phyloP scores from a whole-genome alignment of 768 basidiomycete genomes.

The Pleurotus pulmonarius region DNA sequence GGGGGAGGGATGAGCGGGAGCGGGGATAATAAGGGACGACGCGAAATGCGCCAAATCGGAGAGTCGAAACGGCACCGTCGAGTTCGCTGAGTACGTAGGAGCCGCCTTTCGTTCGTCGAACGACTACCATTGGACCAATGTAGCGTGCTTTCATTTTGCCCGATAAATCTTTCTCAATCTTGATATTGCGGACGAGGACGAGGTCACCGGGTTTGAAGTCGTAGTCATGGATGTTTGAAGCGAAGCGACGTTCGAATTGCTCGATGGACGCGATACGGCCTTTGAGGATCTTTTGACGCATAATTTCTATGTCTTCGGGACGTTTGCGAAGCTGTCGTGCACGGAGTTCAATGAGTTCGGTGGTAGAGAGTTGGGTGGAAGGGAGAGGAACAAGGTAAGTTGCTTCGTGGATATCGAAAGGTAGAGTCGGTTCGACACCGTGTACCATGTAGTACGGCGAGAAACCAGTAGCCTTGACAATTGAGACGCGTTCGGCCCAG shows the following conservation, averaged over 20 bases:
- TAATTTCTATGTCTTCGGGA: slow-evolving; percentile 9
- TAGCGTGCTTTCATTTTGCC: slow-evolving; percentile 20
- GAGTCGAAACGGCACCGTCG: slow-evolving; percentile 6
- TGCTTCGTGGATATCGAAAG: slow-evolving; percentile 22
- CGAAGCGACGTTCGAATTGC: slow-evolving; percentile 11
- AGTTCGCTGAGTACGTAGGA: slow-evolving; percentile 13
- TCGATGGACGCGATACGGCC: slow-evolving; percentile 6
- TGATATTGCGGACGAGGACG: slow-evolving; percentile 23
- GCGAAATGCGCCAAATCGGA: slow-evolving; percentile 9
- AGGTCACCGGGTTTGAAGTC: slow-evolving; percentile 22
- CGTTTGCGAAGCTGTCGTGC: slow-evolving; percentile 14
- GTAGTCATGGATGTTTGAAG: slow-evolving; percentile 16
- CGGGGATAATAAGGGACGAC: slow-evolving; percentile 12
- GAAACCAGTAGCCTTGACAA: slow-evolving; percentile 23
- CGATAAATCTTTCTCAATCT: slow-evolving; percentile 14
- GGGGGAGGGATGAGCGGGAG: background rate
- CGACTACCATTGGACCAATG: slow-evolving; percentile 22
- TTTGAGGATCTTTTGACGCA: slow-evolving; percentile 9
- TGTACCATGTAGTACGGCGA: slow-evolving; percentile 30
- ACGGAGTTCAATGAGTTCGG: slow-evolving; percentile 11
- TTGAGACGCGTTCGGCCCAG: slow-evolving; percentile 29
- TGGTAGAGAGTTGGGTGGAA: slow-evolving; percentile 1
- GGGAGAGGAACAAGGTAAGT: slow-evolving; percentile 13
- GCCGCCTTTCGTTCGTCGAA: slow-evolving; percentile 11
- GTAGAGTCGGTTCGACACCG: slow-evolving; percentile 29